A percentile compares a stretch with the other conserved stretches of the same genome.
phyloP scores from a whole-genome alignment of 2,329 filamentous ascomycete species.

The Chaetomiaceae sp. region DNA sequence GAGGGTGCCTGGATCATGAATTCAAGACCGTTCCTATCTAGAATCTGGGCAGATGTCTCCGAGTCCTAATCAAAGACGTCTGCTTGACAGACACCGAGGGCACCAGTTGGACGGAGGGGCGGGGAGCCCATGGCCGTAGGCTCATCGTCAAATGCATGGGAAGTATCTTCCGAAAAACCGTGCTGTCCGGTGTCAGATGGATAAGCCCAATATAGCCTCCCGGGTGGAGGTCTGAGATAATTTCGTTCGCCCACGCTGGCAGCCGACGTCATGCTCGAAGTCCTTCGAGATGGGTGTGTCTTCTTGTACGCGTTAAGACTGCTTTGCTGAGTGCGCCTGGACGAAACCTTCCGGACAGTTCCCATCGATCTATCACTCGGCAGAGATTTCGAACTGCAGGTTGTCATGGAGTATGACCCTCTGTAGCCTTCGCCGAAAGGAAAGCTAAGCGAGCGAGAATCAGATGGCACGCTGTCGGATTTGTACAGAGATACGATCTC shows the following conservation, averaged over 20 bases:
- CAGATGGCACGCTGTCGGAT: conserved; percentile 46
- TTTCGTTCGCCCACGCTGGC: background rate
- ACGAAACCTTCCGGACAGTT: background rate
- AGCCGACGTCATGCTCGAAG: background rate
- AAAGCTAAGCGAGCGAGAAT: conserved; percentile 41
- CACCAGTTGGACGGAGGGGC: too few species aligned
- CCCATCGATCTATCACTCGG: background rate
- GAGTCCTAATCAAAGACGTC: background rate
- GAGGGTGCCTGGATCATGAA: too few species aligned
- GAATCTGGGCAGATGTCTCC: background rate
- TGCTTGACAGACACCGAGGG: background rate
- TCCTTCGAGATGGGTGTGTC: too few species aligned
- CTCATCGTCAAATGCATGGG: background rate
- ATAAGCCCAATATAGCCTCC: background rate
- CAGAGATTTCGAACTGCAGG: conserved; percentile 42
- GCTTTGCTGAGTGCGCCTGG: background rate
- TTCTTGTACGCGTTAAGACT: too few species aligned
- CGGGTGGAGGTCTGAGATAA: background rate
- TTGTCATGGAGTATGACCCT: conserved; percentile 53
- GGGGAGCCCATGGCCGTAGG: too few species aligned
- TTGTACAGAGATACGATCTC: conserved; percentile 55
- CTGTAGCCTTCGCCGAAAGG: conserved; percentile 41
- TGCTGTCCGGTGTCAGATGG: too few species aligned
- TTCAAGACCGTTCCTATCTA: background rate
- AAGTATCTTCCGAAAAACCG: background rate